Base-by-base conservation (phyloP, 495 filamentous ascomycete genomes). In the Viridothelium virens region DNA sequence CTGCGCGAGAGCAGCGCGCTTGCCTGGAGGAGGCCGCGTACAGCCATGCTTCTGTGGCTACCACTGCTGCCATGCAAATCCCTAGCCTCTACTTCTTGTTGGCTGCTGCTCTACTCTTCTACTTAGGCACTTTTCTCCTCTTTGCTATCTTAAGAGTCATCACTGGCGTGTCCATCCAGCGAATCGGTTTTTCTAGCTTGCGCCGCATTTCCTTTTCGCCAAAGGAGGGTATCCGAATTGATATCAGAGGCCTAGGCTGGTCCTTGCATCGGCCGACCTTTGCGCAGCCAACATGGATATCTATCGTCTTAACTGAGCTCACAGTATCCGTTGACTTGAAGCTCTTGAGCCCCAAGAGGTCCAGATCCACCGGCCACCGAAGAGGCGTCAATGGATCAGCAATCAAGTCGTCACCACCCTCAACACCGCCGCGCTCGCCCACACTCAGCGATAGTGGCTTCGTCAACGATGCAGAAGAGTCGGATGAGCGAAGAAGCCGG, bases 281-380 rank as follows among this genome's bases (percentile, higher is more conserved):
- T 75, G 89, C 92, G 25, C 92, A 97, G 74, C 92, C 94, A 61
- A 97, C 95, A 76, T 99, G 94, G 94, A 78, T 97, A 67, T 96
- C 91, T 71, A 81, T 99, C 44, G 89, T 91, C 33, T 77, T 97
- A 62, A 87, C 85, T 65, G 92, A 96, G 67, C 77, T 96, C 44
- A 88, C 84, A 56, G 80, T 97, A n/a, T 92, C 89, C 0, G 73
- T 97, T 34, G 91, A 97, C 75, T 77, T 91, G 61, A 82, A 84
- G 61, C 79, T 82, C 39, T 74, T 93, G 56, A 73, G 65, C 2
- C 36, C 53, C 6, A 11, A 36, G 18, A 59, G 53, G 53, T 31
- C 7, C 53, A 61, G 67, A 10, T 12, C 50, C 4, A 41, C 41
- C 1, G 62, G 39, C 12, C 64, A 63, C 7, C 61, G 61, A 9